Evolutionary conservation across 1,139 yeast genomes (phyloP).

Genomic region (Lodderomyces orthopsilosis): DNA sequence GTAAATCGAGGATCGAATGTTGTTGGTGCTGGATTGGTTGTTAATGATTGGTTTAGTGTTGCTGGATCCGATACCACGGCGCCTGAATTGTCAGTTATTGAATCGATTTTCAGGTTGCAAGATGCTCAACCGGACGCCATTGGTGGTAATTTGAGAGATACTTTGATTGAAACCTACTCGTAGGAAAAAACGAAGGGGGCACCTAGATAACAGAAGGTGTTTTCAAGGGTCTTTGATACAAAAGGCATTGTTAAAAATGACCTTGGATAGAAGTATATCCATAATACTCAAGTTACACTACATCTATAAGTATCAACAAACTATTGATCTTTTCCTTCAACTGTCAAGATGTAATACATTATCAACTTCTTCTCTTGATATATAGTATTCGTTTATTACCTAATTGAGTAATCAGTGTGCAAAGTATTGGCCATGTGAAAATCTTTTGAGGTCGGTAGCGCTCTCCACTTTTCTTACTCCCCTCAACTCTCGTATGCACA

Average conservation of each 20-base stretch:
- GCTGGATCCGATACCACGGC: conserved; percentile 98
- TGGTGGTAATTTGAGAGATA: conserved; percentile 81
- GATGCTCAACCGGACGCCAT: conserved; percentile 86
- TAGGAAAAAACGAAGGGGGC: conserved; percentile 13
- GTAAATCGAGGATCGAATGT: conserved; percentile 97
- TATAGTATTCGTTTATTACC: neutral
- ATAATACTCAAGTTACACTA: too few species aligned
- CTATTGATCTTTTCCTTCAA: too few species aligned
- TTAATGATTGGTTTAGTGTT: conserved; percentile 97
- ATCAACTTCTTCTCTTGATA: too few species aligned
- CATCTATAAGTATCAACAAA: too few species aligned
- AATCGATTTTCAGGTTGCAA: conserved; percentile 89
- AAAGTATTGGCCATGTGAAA: neutral
- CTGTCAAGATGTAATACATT: too few species aligned
- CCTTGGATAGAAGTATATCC: too few species aligned
- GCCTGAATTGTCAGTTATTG: conserved; percentile 94
- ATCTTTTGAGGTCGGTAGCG: neutral
- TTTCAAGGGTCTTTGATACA: too few species aligned
- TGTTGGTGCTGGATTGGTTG: conserved; percentile 98
- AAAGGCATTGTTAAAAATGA: too few species aligned
- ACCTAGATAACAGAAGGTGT: too few species aligned
- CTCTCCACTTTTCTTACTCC: neutral
- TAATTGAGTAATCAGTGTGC: neutral
- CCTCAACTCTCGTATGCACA: neutral
- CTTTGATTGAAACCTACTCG: conserved; percentile 82